Evolutionary conservation across 805 yeast genomes (phyloP), one percentile per base, ranked within the genome.

Genomic region (Blastobotrys terrestris): DNA sequence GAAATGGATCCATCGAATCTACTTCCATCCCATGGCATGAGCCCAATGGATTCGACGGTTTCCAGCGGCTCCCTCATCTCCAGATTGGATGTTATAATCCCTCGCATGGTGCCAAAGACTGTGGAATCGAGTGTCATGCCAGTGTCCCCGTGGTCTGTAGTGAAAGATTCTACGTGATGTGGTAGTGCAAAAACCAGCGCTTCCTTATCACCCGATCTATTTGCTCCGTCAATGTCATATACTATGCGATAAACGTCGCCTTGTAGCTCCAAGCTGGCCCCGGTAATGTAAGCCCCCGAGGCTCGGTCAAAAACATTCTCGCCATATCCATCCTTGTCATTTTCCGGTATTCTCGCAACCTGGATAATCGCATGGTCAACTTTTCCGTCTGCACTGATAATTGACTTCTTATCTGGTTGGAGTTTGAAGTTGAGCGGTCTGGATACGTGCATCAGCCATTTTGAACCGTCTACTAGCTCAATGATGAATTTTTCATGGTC

Each of bases 401-500:
- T 8, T 16, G 21, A 16, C 20, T 43, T 43, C 18, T 43, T 19
- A 43, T 26, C 35, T 26, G 35, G 35, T 11, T 26, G 35, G 11
- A 26, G 35, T 11, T 26, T 26, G 11, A 26, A 26, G 11, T 26
- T 11, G 35, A 19, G 16, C 8, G 31, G n/a, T 20, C n/a, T 67
- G 60, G 35, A 68, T 61, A 53, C 81, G 60, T 85, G 88, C 39
- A 87, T 69, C n/a, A 80, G 71, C 94, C 95, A 88, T 14, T 66
- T 72, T 14, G 74, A 73, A 31, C 75, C 78, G 64, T 83, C 81
- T 59, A 76, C 75, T 51, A 88, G 72, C 5, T 72, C 69, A 2
- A 78, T 74, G 20, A 72, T 67, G 63, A 81, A 87, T 64, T 85
- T 87, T 16, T 75, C 67, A 46, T 74, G 51, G 55, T 74, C 63